Percentiles rank a stretch among this genome's conserved stretches.
Conservation (phyloP, 805 yeast species). For the Lachancea meyersii region DNA sequence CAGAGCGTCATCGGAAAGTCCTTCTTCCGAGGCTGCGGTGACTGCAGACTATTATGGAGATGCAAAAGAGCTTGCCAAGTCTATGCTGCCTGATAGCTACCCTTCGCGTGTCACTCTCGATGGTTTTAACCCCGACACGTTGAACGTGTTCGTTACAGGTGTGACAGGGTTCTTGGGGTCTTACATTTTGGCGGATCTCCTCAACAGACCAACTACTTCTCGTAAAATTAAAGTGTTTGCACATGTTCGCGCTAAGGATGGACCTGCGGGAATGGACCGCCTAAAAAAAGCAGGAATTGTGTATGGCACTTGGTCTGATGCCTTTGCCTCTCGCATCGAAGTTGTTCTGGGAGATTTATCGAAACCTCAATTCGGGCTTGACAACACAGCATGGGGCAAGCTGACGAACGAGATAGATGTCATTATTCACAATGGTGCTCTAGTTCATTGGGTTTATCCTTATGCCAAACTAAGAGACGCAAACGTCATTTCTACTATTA, state of each 20-base stretch:
- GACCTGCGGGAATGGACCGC: conserved; percentile 68
- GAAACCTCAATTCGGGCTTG: conserved; percentile 62
- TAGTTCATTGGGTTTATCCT: conserved; percentile 98
- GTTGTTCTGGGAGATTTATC: conserved; percentile 82
- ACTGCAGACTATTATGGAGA: conserved; percentile 58
- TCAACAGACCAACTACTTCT: conserved; percentile 43
- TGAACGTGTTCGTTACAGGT: conserved; percentile 84
- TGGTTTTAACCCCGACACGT: conserved; percentile 16
- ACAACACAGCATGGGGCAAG: conserved; percentile 47
- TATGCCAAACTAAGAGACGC: conserved; percentile 86
- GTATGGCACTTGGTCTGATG: conserved; percentile 60
- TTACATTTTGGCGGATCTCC: conserved; percentile 71
- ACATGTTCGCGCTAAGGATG: conserved; percentile 81
- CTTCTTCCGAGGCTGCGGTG: conserved; percentile 30
- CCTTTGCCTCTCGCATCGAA: conserved; percentile 51
- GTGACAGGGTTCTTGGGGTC: conserved; percentile 96
- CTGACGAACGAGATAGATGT: conserved; percentile 64
- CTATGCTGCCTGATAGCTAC: conserved; percentile 40
- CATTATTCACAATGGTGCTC: conserved; percentile 92
- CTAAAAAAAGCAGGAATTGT: conserved; percentile 67
- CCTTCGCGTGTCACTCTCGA: conserved; percentile 32
- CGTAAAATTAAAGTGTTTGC: conserved; percentile 59
- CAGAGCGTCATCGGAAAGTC: conserved; percentile 27
- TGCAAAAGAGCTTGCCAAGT: conserved; percentile 48
- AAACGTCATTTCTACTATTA: conserved; percentile 81